Base-by-base conservation (phyloP, 495 filamentous ascomycete species). In the Penicillium manginii region DNA sequence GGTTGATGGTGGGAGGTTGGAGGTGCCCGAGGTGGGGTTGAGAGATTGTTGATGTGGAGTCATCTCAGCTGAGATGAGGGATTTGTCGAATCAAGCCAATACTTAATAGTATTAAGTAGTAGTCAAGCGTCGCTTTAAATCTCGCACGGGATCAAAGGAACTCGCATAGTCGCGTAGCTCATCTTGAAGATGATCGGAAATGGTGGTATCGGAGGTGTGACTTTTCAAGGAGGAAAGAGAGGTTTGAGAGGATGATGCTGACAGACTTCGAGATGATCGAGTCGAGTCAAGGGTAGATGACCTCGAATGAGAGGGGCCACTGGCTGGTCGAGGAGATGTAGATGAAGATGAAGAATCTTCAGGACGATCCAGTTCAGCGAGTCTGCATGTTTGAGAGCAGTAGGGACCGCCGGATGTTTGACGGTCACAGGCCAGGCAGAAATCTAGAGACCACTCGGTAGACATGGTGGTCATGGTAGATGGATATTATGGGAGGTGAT, bases 341-440 rank as follows among this genome's bases (percentile, higher is more conserved):
- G 26, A 29, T 29, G 26, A 7, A 29, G 26, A 29, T 29, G 90
- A 90, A 75, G 45, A 51, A 62, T 72, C 57, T 78, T 70, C 43
- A 72, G 72, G 83, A 71, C 85, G 85, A 72, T 96, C 91, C 61
- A 93, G 83, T 71, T 97, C 94, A 52, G 91, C 89, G 45, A 97
- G 80, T 42, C 91, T 85, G 80, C 93, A 98, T 22, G 89, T 85
- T 78, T 98, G 92, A 23, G 92, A 96, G 85, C 93, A 98, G 77
- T 97, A 98, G 23, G 85, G 80, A 64, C 83, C 85, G 59, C 88
- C 89, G 19, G 79, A 65, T 55, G 88, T 94, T 74, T 96, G 91
- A 72, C 86, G 86, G 75, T 97, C 93, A 81, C 93, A 98, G 80
- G 88, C 87, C 58, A 98, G 86, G 79, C 93, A 98, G 84, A 90